Percentiles rank a stretch among this genome's conserved stretches.
These are phyloP conservation scores for Diplodia intermedia DNA, from an alignment of 2,329 filamentous ascomycete species.

Conservation along the genomic window DNA sequence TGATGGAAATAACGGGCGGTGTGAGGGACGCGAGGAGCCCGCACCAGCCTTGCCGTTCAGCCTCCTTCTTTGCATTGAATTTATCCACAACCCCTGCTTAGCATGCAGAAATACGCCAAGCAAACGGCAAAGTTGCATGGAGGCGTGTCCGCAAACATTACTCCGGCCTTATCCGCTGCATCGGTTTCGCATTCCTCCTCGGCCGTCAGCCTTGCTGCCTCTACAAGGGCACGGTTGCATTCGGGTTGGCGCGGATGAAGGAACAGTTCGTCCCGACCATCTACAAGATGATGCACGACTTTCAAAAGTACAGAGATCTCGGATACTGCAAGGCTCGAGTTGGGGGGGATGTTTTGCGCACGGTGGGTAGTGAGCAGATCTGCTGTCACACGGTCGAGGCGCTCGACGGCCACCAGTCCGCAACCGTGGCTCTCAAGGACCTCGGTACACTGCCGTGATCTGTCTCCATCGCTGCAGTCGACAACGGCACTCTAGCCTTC, in stretches of 20 bases:
- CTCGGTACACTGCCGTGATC: background rate
- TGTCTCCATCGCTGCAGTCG: background rate
- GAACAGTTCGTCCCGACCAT: background rate
- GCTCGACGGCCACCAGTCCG: background rate
- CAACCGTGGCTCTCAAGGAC: background rate
- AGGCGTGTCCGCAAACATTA: no score
- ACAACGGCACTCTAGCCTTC: no score
- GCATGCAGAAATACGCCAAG: no score
- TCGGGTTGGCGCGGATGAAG: background rate
- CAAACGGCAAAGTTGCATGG: no score
- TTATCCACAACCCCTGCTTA: no score
- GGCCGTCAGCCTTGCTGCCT: no score
- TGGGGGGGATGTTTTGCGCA: background rate
- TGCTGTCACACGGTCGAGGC: background rate
- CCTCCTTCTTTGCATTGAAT: no score
- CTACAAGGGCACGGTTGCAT: background rate
- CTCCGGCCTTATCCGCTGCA: no score
- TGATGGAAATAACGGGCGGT: no score
- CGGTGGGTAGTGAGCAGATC: background rate
- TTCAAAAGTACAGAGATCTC: background rate
- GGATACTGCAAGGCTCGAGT: conserved; percentile 2
- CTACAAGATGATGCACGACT: background rate
- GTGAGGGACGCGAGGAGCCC: no score
- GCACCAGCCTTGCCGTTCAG: no score
- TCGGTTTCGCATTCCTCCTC: no score